phyloP scores from a whole-genome alignment of 106 monocot genomes.

The Acanthochlamys bracteata region DNA sequence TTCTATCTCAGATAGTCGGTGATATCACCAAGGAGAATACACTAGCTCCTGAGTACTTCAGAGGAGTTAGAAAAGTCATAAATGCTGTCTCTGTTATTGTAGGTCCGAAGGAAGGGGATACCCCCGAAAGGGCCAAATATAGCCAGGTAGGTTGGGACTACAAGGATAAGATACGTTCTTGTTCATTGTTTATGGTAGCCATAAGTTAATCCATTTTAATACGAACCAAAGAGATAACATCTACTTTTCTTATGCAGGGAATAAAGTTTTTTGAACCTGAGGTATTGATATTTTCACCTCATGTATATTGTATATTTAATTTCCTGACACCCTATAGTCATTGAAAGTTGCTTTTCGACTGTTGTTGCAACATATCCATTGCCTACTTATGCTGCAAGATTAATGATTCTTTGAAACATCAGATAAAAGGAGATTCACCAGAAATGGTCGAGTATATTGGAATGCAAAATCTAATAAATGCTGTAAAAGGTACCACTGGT shows the following conservation, averaged over 20 bases:
- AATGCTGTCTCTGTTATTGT: slow-evolving; percentile 92
- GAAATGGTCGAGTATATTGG: slow-evolving; percentile 89
- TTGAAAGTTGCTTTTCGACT: neutral
- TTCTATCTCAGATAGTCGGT: slow-evolving; percentile 61
- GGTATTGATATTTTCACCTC: slow-evolving; percentile 19
- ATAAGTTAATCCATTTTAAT: no score
- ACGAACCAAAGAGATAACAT: no score
- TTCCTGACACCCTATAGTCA: neutral
- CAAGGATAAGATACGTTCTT: neutral
- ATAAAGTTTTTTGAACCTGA: slow-evolving; percentile 85
- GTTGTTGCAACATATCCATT: no score
- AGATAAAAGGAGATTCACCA: slow-evolving; percentile 97
- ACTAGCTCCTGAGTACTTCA: slow-evolving; percentile 58
- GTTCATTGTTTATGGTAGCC: no score
- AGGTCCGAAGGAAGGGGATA: slow-evolving; percentile 98
- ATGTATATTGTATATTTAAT: neutral
- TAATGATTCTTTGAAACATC: neutral
- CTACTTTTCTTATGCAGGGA: slow-evolving; percentile 33
- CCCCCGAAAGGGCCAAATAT: slow-evolving; percentile 95
- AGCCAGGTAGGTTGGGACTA: slow-evolving; percentile 49
- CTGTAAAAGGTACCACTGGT: slow-evolving; percentile 56
- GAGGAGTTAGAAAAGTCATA: slow-evolving; percentile 85
- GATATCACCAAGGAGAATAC: slow-evolving; percentile 81
- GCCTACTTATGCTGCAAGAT: no score
- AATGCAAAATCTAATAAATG: slow-evolving; percentile 87